Conservation (phyloP, 2,329 filamentous ascomycete species). For the Clarireedia homoeocarpa region DNA sequence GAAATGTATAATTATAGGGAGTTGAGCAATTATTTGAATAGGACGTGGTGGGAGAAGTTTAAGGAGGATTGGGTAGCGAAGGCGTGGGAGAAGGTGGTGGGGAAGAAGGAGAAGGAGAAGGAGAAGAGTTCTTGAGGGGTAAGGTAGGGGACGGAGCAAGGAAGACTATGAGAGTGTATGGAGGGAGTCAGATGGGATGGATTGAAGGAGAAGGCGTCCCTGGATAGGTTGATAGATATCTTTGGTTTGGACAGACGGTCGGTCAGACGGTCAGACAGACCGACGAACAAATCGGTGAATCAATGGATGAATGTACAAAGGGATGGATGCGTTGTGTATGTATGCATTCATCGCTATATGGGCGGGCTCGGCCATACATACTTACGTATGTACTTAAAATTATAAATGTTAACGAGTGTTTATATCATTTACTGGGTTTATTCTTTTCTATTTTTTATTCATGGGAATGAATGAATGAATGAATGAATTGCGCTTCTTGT, state of each 20-base stretch:
- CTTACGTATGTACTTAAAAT: no score
- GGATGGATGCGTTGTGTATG: no score
- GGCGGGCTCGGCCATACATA: no score
- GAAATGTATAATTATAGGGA: constrained; percentile 96
- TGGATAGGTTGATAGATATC: background rate
- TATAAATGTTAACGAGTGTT: no score
- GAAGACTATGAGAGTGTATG: background rate
- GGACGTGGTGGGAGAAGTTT: constrained; percentile 70
- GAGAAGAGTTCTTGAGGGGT: background rate
- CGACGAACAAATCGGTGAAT: background rate
- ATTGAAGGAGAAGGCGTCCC: no score
- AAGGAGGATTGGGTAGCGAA: constrained; percentile 51
- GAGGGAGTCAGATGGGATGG: background rate
- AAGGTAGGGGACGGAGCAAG: no score
- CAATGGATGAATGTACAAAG: background rate
- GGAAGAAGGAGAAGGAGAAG: constrained; percentile 34
- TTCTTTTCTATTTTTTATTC: no score
- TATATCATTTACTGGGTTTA: no score
- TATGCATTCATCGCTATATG: no score
- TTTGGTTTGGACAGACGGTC: background rate
- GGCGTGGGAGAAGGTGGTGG: constrained; percentile 56
- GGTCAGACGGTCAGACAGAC: background rate
- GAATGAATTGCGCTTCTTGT: no score
- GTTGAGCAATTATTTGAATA: constrained; percentile 83
- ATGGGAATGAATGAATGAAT: no score